Evolutionary conservation across 805 yeast genomes (phyloP), one percentile per base, ranked within the genome.

Genomic region (Candida berthetii): DNA sequence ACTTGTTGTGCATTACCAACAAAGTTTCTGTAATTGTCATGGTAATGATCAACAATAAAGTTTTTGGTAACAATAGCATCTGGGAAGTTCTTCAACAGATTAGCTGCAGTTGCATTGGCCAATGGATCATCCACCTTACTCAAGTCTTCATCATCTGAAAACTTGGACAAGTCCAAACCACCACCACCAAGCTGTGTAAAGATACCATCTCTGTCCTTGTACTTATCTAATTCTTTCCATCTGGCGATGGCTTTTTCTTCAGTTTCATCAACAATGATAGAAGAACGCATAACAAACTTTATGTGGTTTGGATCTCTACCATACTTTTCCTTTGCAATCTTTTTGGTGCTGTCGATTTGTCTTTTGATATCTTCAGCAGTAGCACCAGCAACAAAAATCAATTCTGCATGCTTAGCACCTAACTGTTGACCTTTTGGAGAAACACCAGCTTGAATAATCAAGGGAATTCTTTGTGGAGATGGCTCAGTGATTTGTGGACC

Each of bases 391-490:
- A 66, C 50, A 43, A 67, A 68, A 13, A 66, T 61, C 13, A 56
- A 60, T 44, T 68, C 72, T 2, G 71, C 72, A 48, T 66, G 61
- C 40, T 60, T 58, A 14, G 72, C 71, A 5, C 69, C 72, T 46
- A 63, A 61, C 13, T 59, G 60, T 35, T 55, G 55, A 14, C 72
- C 72, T n/a, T 54, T 57, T n/a, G 58, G 48, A 5, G 72, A 67
- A 29, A 63, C 51, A 3, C 72, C 72, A 2, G 72, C 72, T 48
- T 68, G 72, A 31, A 68, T 57, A 33, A 68, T 52, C 14, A 68
- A 60, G 3, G 72, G 72, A 6, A 69, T 47, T 47, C 71, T 58
- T 43, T 68, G 72, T 4, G 66, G 68, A 7, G 71, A 56, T 3
- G 72, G 72, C 27, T 62, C 60, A 14, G 63, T 59, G 28, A 68